A percentile compares a stretch with the other conserved stretches of the same genome.
phyloP scores from a whole-genome alignment of 2,329 filamentous ascomycete species.

The Plenodomus lindquistii region DNA sequence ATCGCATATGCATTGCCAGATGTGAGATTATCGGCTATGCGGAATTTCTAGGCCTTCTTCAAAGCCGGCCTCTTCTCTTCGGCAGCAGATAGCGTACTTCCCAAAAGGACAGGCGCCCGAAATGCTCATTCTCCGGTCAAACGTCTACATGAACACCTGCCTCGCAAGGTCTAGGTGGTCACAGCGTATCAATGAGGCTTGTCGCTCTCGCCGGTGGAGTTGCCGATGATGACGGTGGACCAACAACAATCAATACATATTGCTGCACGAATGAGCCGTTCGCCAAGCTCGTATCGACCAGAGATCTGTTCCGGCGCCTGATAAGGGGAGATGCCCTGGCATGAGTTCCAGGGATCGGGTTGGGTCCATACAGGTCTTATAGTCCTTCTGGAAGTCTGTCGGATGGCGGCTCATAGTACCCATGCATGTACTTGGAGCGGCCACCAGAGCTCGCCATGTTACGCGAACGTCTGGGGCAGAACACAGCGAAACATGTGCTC shows the following conservation, averaged over 20 bases:
- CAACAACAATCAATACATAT: background rate
- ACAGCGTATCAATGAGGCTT: background rate
- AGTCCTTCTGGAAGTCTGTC: background rate
- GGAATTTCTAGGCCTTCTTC: background rate
- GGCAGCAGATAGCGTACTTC: background rate
- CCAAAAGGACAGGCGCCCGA: background rate
- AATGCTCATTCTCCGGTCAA: background rate
- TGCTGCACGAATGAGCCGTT: background rate
- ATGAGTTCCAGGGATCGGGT: background rate
- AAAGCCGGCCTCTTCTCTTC: no score
- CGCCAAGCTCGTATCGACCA: background rate
- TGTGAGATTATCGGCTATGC: background rate
- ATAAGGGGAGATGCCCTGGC: conserved; percentile 1
- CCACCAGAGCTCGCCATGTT: no score
- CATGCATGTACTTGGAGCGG: no score
- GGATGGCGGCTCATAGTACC: background rate
- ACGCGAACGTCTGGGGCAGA: no score
- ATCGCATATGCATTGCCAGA: background rate
- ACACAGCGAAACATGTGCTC: no score
- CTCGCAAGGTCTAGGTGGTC: conserved; percentile 7
- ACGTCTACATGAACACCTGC: conserved; percentile 7
- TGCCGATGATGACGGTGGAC: background rate
- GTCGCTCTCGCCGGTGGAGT: background rate
- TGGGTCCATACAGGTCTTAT: background rate
- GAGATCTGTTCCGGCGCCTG: background rate